These are phyloP conservation scores for Chaetothyriales sp. DNA, from an alignment of 2,329 filamentous ascomycete genomes.

Conservation along the genomic window DNA sequence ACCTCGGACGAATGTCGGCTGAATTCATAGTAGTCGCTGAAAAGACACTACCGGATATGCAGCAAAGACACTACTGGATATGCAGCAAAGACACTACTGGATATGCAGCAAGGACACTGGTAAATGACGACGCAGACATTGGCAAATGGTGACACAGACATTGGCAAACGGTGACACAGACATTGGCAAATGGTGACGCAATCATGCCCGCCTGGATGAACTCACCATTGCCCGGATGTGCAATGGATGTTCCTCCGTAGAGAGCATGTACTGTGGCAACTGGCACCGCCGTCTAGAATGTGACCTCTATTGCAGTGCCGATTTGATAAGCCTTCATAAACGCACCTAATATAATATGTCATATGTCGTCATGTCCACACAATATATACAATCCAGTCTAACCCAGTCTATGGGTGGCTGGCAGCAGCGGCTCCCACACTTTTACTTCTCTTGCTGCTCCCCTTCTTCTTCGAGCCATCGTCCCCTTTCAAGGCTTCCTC, in stretches of 20 bases:
- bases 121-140: too few species aligned
- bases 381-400: background rate
- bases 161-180: too few species aligned
- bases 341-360: background rate
- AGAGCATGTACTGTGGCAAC: too few species aligned
- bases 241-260: too few species aligned
- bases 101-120: too few species aligned
- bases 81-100: background rate
- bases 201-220: too few species aligned
- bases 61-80: background rate
- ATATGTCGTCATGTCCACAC: background rate
- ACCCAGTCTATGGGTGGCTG: background rate
- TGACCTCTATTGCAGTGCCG: too few species aligned
- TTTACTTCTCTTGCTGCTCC: background rate
- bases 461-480: background rate
- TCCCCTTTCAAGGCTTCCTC: constrained; percentile 49
- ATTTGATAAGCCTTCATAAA: background rate
- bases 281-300: too few species aligned
- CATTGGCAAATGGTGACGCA: too few species aligned
- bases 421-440: background rate
- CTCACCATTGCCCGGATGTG: too few species aligned
- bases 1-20: background rate
- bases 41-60: background rate
- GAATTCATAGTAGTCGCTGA: background rate
- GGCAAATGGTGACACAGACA: too few species aligned